Percentiles rank a stretch among this genome's conserved stretches.
These are phyloP conservation scores for Francoa sonchifolia DNA, from an alignment of 441 rosid genomes.

Conservation along the genomic window DNA sequence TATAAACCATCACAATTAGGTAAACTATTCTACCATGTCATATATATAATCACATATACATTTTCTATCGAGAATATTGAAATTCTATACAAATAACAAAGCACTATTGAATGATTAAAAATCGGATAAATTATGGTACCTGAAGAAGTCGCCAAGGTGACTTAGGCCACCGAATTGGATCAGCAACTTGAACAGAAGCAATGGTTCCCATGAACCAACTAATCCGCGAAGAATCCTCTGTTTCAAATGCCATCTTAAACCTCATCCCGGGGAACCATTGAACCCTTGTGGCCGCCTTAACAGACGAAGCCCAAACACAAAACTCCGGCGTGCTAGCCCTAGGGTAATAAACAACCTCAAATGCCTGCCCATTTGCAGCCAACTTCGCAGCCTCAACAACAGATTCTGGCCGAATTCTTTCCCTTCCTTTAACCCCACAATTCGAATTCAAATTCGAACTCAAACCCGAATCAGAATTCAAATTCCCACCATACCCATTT, in stretches of 20 bases:
- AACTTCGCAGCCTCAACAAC: constrained; percentile 62
- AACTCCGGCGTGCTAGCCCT: constrained; percentile 78
- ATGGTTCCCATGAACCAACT: constrained; percentile 98
- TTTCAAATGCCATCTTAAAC: constrained; percentile 96
- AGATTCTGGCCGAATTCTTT: constrained; percentile 45
- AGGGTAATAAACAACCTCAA: constrained; percentile 83
- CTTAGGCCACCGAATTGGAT: constrained; percentile 74
- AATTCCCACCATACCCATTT: constrained; percentile 17
- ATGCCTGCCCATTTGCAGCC: constrained; percentile 59
- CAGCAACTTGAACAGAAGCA: constrained; percentile 69
- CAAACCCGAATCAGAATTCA: constrained; percentile 17
- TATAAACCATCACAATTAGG: no score
- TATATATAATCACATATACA: no score
- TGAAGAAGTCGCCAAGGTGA: constrained; percentile 91
- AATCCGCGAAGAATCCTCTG: constrained; percentile 80
- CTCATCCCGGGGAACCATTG: constrained; percentile 90
- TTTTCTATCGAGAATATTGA: neutral
- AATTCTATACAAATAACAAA: neutral
- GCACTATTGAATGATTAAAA: neutral
- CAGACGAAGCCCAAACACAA: constrained; percentile 56
- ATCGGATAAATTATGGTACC: constrained; percentile 24
- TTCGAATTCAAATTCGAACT: constrained; percentile 6
- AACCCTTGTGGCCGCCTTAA: constrained; percentile 58
- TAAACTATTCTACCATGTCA: no score
- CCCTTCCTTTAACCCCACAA: constrained; percentile 27